A percentile compares a stretch with the other conserved stretches of the same genome.
These are phyloP conservation scores for Cladophialophora yegresii DNA, from an alignment of 2,329 filamentous ascomycete genomes.

Conservation along the genomic window DNA sequence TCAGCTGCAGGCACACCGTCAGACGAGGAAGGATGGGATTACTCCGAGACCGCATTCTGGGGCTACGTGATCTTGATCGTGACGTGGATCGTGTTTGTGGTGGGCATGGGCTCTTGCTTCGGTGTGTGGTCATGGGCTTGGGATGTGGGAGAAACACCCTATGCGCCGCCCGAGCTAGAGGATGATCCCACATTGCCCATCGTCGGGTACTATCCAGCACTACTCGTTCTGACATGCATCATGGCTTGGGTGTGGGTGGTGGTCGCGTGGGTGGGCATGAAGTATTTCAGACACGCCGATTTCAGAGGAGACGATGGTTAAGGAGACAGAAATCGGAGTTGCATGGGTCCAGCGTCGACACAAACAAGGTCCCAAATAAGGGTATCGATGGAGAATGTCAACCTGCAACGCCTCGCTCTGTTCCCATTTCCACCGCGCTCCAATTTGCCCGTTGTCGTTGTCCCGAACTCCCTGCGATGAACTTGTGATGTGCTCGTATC, in stretches of 20 bases:
- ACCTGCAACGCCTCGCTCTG: conserved; percentile 10
- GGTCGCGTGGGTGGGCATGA: conserved; percentile 98
- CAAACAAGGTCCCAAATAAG: neutral
- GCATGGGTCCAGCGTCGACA: neutral
- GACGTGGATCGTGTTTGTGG: conserved; percentile 94
- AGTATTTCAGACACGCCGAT: conserved; percentile 97
- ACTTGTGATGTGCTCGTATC: neutral
- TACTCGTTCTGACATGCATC: conserved; percentile 88
- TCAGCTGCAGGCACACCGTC: conserved; percentile 37
- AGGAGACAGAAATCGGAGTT: neutral
- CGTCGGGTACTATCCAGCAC: conserved; percentile 91
- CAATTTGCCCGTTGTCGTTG: neutral
- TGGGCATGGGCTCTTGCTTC: conserved; percentile 93
- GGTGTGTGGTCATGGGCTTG: conserved; percentile 95
- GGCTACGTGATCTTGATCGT: conserved; percentile 88
- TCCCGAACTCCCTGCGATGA: neutral
- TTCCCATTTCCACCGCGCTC: neutral
- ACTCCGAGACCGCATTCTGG: conserved; percentile 96
- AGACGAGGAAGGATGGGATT: conserved; percentile 70
- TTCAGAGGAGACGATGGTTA: conserved; percentile 64
- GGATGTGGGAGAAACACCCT: conserved; percentile 95
- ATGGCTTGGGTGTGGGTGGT: conserved; percentile 99
- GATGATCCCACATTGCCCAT: conserved; percentile 94
- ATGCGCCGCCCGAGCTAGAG: conserved; percentile 90
- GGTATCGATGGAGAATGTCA: conserved; percentile 1